Base-by-base conservation (phyloP, 1,284 basidiomycete species). In the Heterobasidion irregulare region DNA sequence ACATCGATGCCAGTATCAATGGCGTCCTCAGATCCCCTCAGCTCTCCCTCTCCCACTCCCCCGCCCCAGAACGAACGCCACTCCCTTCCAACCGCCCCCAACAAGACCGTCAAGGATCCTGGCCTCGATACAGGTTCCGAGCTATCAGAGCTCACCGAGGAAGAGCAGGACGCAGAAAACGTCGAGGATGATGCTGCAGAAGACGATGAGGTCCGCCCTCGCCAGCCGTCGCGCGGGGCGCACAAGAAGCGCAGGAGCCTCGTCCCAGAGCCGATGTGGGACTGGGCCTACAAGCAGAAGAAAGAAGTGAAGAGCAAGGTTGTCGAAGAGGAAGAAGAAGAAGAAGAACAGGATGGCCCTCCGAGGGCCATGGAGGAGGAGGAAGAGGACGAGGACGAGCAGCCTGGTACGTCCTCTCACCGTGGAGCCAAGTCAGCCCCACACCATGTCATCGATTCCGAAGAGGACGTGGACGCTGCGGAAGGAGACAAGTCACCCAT, bases 101-200 rank as follows among this genome's bases (percentile, higher is more conserved):
- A 10, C 50, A 44, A 52, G 18, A 16, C n/a, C 15, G 16, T 13
- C 36, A 13, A n/a, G 16, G 16, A 38, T 12, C 32, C 33, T 41
- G 38, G n/a, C 9, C 32, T 18, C 50, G 50, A 33, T 62, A 63
- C 53, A 65, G 62, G 58, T 59, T 64, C 50, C 82, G 69, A 79
- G 70, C 80, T 89, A 58, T 89, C 86, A 53, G 86, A 89, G 67
- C 80, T 89, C 66, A 89, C 86, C 36, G 86, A 89, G 64, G 86
- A 89, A 64, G 87, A 89, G 62, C 79, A 84, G 61, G 83, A 84
- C 8, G 44, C 56, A 6, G 59, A 54, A 18, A 59, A 64, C 36
- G 59, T 55, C 53, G 68, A 70, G 43, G 63, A 67, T 50, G 62
- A 64, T 53, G 62, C 63, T 12, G 58, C 53, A 49, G 61, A 62